Conservation (phyloP, 176 grass and related monocot species). For the Triticum aestivum region IWGSC_CS_RefSeq_v2.1 NC_057798.1:373438103-373438602, state of each 20-base stretch:
- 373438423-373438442: neutral
- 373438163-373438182: neutral
- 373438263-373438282: neutral
- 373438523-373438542: neutral
- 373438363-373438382: slow-evolving; percentile 90
- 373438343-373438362: slow-evolving; percentile 59
- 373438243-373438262: slow-evolving; percentile 22
- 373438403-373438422: neutral
- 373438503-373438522: neutral
- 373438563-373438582: neutral
- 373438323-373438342: slow-evolving; percentile 79
- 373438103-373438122: slow-evolving; percentile 41
- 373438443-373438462: neutral
- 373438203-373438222: slow-evolving; percentile 3
- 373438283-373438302: slow-evolving; percentile 47
- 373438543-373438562: neutral
- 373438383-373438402: slow-evolving; percentile 78
- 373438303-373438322: slow-evolving; percentile 85
- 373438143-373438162: slow-evolving; percentile 50
- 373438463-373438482: neutral
- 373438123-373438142: slow-evolving; percentile 37
- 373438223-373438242: neutral
- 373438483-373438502: neutral
- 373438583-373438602: neutral
- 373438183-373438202: neutral